A percentile compares a stretch with the other conserved stretches of the same genome.
phyloP scores from a whole-genome alignment of 2,329 filamentous ascomycete species.

The Metarhizium anisopliae region DNA sequence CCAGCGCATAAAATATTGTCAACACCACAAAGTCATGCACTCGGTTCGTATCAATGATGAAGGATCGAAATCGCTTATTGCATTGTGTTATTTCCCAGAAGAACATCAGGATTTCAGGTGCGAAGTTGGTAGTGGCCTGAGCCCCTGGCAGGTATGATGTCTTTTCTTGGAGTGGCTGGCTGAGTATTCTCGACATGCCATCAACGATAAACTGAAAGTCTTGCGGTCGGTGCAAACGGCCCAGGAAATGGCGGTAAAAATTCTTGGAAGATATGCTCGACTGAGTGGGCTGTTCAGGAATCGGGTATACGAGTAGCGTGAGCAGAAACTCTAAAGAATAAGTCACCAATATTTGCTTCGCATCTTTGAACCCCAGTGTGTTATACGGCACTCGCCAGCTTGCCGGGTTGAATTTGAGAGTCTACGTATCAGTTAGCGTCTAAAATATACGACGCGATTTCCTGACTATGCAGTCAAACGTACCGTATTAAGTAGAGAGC shows the following conservation, averaged over 20 bases:
- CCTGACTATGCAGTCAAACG: conserved; percentile 19
- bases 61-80: conserved; percentile 93
- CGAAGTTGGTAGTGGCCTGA: conserved; percentile 73
- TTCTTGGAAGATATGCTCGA: conserved; percentile 63
- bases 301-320: conserved; percentile 74
- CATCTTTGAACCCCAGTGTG: conserved; percentile 82
- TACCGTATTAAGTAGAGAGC: conserved; percentile 90
- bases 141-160: conserved; percentile 80
- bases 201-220: conserved; percentile 98
- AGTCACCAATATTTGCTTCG: conserved; percentile 82
- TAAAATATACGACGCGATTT: neutral
- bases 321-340: conserved; percentile 90
- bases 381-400: conserved; percentile 93
- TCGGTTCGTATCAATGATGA: conserved; percentile 91
- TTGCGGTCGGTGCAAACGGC: conserved; percentile 81
- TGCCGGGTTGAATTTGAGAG: conserved; percentile 90
- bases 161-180: conserved; percentile 85
- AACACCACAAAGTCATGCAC: conserved; percentile 89
- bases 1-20: conserved; percentile 84
- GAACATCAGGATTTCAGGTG: conserved; percentile 90
- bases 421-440: conserved; percentile 36
- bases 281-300: conserved; percentile 64
- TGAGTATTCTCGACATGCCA: conserved; percentile 84
- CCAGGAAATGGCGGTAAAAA: conserved; percentile 86
- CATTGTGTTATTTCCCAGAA: conserved; percentile 97